Evolutionary conservation across 495 filamentous ascomycete genomes (phyloP), one percentile per base, ranked within the genome.

Genomic region (Cetradonia linearis): DNA sequence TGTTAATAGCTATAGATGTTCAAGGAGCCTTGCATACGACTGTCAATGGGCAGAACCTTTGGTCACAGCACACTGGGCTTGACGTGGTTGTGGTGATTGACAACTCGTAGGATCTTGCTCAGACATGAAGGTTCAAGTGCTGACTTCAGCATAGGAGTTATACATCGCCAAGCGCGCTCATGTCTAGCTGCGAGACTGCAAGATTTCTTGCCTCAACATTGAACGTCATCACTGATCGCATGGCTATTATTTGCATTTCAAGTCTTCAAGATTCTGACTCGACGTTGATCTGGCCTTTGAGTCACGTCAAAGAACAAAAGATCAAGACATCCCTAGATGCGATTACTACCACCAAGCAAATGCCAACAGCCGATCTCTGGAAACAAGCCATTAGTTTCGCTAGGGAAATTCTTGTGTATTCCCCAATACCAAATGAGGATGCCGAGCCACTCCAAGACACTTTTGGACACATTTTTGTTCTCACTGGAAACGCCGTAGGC

Each of bases 381-480:
- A 34, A 56, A 16, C 25, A 46, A 44, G 55, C 66, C 9, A 59
- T 70, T 20, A 36, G 31, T 6, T 49, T 54, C 23, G 63, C 66
- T n/a, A 60, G 36, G 40, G 40, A 57, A 18, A 48, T 63, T n/a
- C 55, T 70, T 8, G 30, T 47, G 20, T 40, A 59, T 11, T 61
- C 58, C 28, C 44, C n/a, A 7, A 31, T 28, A 30, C 57, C 52
- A 30, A 55, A 58, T 5, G 44, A 38, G 37, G 30, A 58, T 20
- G 38, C 27, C 9, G 62, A 60, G 48, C 25, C 28, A 44, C 38
- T 63, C 18, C 55, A 55, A 25, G 40, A 57, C n/a, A 56, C 60
- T 7, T 64, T 59, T 16, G 62, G 69, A 37, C 69, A 71, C 38
- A 58, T 70, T 27, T 67, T 70, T 28, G 25, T 71, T 7, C 53